phyloP scores from a whole-genome alignment of 169 alveolate genomes.

The Theileria orientalis region DNA sequence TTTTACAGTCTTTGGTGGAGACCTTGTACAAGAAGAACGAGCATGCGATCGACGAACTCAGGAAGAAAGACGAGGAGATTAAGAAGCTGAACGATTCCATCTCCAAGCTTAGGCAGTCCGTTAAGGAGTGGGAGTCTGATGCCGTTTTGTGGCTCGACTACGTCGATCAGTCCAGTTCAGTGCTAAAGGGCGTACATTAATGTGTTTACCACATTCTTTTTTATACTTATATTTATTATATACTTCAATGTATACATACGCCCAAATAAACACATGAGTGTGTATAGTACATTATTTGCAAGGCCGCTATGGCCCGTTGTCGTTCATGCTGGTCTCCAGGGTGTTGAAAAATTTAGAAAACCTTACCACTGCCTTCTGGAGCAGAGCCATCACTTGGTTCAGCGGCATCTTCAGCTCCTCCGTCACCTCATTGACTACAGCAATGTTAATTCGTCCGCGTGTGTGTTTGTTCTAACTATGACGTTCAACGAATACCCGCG shows the following conservation, averaged over 20 bases:
- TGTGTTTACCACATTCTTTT: too few relatives aligned
- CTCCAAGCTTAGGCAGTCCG: constrained; percentile 22
- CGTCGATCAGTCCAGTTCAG: constrained; percentile 42
- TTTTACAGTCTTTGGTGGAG: constrained; percentile 39
- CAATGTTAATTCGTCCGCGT: too few relatives aligned
- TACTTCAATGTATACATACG: too few relatives aligned
- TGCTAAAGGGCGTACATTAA: not conserved
- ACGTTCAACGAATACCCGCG: too few relatives aligned
- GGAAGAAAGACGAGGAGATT: constrained; percentile 29
- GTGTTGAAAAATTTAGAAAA: constrained; percentile 31
- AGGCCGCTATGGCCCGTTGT: not conserved
- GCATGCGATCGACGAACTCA: constrained; percentile 24
- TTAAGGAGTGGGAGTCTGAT: constrained; percentile 68
- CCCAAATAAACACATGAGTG: not conserved
- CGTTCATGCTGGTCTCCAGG: not conserved
- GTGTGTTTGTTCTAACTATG: too few relatives aligned
- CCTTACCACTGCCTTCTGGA: constrained; percentile 58
- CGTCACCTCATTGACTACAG: constrained; percentile 18
- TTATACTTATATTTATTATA: too few relatives aligned
- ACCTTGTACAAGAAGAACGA: constrained; percentile 61
- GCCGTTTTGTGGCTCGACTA: constrained; percentile 65
- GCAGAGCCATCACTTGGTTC: constrained; percentile 67
- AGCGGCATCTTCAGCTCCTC: constrained; percentile 69
- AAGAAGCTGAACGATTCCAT: constrained; percentile 43
- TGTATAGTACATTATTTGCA: not conserved